Percentiles rank a stretch among this genome's conserved stretches.
phyloP scores from a whole-genome alignment of 2,329 filamentous ascomycete species.

The Neurospora sp. region DNA sequence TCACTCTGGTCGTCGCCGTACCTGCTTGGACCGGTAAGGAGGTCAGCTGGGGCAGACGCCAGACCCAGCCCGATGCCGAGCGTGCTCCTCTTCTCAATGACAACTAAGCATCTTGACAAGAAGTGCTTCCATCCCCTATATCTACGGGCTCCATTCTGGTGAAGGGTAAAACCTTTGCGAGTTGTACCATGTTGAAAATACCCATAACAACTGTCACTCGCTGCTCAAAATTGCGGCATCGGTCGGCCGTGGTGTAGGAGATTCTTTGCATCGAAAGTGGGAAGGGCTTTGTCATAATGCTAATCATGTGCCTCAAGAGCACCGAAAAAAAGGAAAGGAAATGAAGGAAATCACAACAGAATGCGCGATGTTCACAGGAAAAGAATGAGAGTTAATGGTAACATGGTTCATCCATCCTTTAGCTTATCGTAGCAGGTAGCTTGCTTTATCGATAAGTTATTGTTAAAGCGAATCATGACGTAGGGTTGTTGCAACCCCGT shows the following conservation, averaged over 20 bases:
- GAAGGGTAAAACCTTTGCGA: background rate
- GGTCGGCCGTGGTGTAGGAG: background rate
- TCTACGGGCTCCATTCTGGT: background rate
- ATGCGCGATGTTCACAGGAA: background rate
- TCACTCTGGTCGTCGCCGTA: slow-evolving; percentile 54
- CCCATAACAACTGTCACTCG: background rate
- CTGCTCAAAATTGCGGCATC: background rate
- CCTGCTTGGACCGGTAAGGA: slow-evolving; percentile 54
- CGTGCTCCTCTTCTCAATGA: slow-evolving; percentile 52
- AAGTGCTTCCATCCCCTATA: background rate
- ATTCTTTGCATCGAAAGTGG: background rate
- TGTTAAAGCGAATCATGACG: background rate
- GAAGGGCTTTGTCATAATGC: background rate
- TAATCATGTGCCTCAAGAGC: background rate
- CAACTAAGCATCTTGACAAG: slow-evolving; percentile 18
- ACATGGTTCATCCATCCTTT: background rate
- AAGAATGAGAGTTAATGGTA: background rate
- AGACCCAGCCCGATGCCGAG: slow-evolving; percentile 38
- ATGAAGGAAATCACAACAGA: background rate
- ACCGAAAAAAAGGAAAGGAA: background rate
- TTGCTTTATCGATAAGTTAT: background rate
- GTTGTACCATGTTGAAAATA: background rate
- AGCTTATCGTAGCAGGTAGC: background rate
- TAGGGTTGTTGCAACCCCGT: background rate
- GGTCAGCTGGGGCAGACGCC: slow-evolving; percentile 35